phyloP scores from a whole-genome alignment of 2,329 filamentous ascomycete genomes.

The Colletotrichum sublineola region DNA sequence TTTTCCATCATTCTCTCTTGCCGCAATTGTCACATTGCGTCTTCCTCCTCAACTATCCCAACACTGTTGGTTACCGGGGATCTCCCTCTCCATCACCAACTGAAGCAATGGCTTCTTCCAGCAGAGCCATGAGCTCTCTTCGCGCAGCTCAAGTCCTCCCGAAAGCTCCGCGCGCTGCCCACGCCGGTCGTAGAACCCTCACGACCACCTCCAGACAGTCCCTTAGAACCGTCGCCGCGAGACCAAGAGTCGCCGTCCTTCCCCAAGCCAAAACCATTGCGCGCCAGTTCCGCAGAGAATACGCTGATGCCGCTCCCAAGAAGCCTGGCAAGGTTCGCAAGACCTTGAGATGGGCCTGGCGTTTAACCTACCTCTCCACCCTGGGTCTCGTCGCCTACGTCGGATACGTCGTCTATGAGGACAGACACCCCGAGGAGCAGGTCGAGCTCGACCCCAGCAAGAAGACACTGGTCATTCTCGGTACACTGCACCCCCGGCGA shows the following conservation, averaged over 20 bases:
- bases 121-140: constrained; percentile 57
- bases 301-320: constrained; percentile 64
- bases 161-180: constrained; percentile 46
- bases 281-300: constrained; percentile 60
- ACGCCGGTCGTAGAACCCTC: constrained; percentile 50
- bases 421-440: constrained; percentile 86
- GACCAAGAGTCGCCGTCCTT: constrained; percentile 28
- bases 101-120: constrained; percentile 60
- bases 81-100: constrained; percentile 42
- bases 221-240: constrained; percentile 33
- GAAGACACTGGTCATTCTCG: constrained; percentile 97
- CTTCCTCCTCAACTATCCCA: constrained; percentile 24
- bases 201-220: constrained; percentile 49
- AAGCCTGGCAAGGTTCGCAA: constrained; percentile 73
- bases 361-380: constrained; percentile 81
- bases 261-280: constrained; percentile 46
- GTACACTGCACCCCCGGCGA: constrained; percentile 62
- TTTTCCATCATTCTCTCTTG: constrained; percentile 27
- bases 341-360: constrained; percentile 84
- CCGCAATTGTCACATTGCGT: constrained; percentile 27
- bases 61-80: constrained; percentile 27
- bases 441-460: constrained; percentile 83
- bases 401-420: constrained; percentile 84
- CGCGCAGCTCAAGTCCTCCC: constrained; percentile 46
- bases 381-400: constrained; percentile 79